Evolutionary conservation across 345 rosid species (phyloP), one percentile per base, ranked within the genome.

Genomic region (Acer yangbiense): DNA sequence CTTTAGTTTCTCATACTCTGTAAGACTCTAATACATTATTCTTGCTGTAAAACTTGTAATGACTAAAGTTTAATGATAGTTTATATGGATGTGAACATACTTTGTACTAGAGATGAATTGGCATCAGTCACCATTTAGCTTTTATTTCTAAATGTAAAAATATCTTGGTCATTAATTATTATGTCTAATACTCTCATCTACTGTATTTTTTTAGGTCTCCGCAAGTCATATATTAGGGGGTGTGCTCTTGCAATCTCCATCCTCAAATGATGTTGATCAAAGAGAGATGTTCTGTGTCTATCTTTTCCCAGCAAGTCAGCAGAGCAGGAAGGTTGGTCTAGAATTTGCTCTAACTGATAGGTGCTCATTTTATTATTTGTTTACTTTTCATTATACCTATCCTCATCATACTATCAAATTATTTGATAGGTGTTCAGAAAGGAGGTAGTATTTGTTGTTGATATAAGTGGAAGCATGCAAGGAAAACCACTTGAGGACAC

Each of bases 401-500:
- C 69, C 69, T 81, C 74, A 81, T 74, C 76, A 75, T 76, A 44
- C 72, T 77, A 46, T 46, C 50, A 10, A 10, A 46, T 58, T 67
- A 80, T 82, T 77, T 76, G 67, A 65, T 82, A 96, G 99, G 90
- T 86, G 46, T 89, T 92, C 79, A 90, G 83, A 83, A 91, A 89
- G 86, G 93, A 89, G 83, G 85, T 94, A 57, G 81, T 96, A 73
- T 96, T 91, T 86, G 83, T 92, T 81, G 87, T 94, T 84, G 99
- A 96, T 79, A 87, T 92, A 81, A 96, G 98, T 86, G 90, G 83
- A 82, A 96, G 99, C 82, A 94, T 96, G 98, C 75, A 60, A 76
- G 97, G 97, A 77, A 90, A 80, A 85, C 84, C 90, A 62, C 89
- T 96, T 27, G 92, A 87, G 88, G 87, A 81, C 79, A 88, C 91